Evolutionary conservation across 768 basidiomycete species (phyloP), one percentile per base, ranked within the genome.

Genomic region (Mycena haematopus): DNA sequence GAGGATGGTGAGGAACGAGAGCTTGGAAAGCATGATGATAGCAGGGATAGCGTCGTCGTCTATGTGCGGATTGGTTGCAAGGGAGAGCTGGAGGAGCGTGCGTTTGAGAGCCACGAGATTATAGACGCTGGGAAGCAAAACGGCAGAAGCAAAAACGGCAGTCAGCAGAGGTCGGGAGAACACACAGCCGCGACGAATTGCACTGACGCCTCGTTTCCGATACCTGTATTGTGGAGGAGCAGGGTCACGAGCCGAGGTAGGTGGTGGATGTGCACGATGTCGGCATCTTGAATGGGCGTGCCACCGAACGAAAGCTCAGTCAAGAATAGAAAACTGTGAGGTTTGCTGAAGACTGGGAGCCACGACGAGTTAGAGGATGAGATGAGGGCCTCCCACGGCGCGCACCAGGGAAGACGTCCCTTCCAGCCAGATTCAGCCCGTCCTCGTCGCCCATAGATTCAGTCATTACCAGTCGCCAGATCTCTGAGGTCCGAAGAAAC

Each of bases 151-250:
- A n/a, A n/a, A n/a, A n/a, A 42, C 40, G 17, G 17, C 45, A 24
- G 57, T 69, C 47, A 68, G 62, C 56, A 22, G 45, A 58, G 14
- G n/a, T n/a, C n/a, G n/a, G n/a, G 44, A 54, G 22, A 21, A 47
- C 36, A 44, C 17, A 50, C 13, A 53, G 38, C 8, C 21, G 21
- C 21, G 44, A n/a, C n/a, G n/a, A n/a, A n/a, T n/a, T 22, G 7
- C 21, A 69, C 83, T 51, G 60, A 88, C 88, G 81, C 84, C 79
- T 89, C 87, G 66, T 89, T 86, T 40, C 83, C 79, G 35, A 89
- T 83, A 13, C 80, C 79, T 10, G 86, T 86, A 59, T 82, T 78
- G 67, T 82, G 79, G 22, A 88, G 73, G 40, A 76, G 70, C 33
- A 89, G 75, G 13, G 70, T 75, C 6, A 78, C 71, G 13, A 89